A percentile compares a stretch with the other conserved stretches of the same genome.
These are phyloP conservation scores for Cladophialophora bantiana DNA, from an alignment of 2,329 filamentous ascomycete species.

Conservation along the genomic window DNA sequence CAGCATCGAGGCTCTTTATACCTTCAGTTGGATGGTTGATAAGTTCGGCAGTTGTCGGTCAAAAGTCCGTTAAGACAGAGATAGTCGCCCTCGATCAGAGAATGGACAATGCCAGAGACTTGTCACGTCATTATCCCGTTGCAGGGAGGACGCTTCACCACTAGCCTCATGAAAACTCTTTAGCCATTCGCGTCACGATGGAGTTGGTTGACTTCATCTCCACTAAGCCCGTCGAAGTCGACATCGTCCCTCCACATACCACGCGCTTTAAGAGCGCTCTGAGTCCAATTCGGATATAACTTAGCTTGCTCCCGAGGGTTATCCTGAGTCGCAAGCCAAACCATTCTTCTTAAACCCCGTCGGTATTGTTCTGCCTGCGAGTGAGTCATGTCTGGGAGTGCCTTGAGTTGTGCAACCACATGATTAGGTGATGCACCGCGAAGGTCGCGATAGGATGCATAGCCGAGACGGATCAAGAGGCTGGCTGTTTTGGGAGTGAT, in stretches of 20 bases:
- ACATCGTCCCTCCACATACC: conserved; percentile 7
- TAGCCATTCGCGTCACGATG: neutral
- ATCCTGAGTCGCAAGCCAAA: neutral
- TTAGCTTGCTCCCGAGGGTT: neutral
- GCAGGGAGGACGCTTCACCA: neutral
- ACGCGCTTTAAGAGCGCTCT: neutral
- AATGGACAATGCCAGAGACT: neutral
- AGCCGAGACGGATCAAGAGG: neutral
- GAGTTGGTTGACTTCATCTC: conserved; percentile 26
- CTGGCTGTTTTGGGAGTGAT: conserved; percentile 1
- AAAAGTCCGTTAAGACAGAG: conserved; percentile 18
- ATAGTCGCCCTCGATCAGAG: neutral
- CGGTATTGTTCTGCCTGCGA: conserved; percentile 6
- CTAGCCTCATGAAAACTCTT: neutral
- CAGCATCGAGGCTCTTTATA: conserved; percentile 19
- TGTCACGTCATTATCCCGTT: conserved; percentile 8
- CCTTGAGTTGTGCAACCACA: neutral
- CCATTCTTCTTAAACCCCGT: conserved; percentile 1
- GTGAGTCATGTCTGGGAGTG: neutral
- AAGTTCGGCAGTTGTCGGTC: conserved; percentile 13
- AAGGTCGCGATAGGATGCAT: conserved; percentile 5
- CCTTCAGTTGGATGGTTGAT: neutral
- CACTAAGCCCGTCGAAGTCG: conserved; percentile 24
- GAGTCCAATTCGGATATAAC: conserved; percentile 7
- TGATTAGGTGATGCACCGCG: neutral